These are phyloP conservation scores for Alternaria angustiovoidea DNA, from an alignment of 2,329 filamentous ascomycete genomes.

Conservation along the genomic window DNA sequence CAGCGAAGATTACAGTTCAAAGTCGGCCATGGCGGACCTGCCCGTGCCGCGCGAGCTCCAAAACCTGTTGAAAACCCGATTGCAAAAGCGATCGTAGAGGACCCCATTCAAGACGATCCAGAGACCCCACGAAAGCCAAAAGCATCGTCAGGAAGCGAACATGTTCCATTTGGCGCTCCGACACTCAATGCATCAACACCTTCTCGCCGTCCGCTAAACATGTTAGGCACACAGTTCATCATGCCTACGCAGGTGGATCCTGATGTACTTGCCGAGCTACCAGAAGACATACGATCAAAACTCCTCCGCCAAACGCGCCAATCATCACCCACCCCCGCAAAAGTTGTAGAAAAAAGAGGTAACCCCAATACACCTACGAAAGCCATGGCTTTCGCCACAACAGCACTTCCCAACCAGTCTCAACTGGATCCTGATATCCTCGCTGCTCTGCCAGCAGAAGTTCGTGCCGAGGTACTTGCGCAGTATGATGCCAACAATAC, in stretches of 20 bases:
- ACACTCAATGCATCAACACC: slow-evolving; percentile 55
- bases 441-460: slow-evolving; percentile 80
- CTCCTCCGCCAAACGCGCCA: slow-evolving; percentile 60
- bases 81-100: slow-evolving; percentile 37
- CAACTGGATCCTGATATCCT: slow-evolving; percentile 88
- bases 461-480: slow-evolving; percentile 82
- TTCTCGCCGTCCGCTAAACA: slow-evolving; percentile 75
- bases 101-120: slow-evolving; percentile 58
- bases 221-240: slow-evolving; percentile 89
- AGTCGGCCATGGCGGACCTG: slow-evolving; percentile 53
- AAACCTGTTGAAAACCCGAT: slow-evolving; percentile 18
- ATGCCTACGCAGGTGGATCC: slow-evolving; percentile 85
- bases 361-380: slow-evolving; percentile 27
- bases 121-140: slow-evolving; percentile 51
- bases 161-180: slow-evolving; percentile 49
- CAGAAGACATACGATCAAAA: slow-evolving; percentile 79
- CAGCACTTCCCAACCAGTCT: slow-evolving; percentile 67
- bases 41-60: slow-evolving; percentile 26
- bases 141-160: slow-evolving; percentile 31
- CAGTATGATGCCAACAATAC: slow-evolving; percentile 63
- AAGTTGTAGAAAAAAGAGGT: slow-evolving; percentile 3
- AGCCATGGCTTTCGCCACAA: slow-evolving; percentile 36
- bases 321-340: slow-evolving; percentile 38
- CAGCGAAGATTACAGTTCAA: slow-evolving; percentile 82
- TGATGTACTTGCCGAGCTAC: slow-evolving; percentile 81